Evolutionary conservation across 148 eudicot species (phyloP).

Genomic region (Polygonum aviculare): DNA sequence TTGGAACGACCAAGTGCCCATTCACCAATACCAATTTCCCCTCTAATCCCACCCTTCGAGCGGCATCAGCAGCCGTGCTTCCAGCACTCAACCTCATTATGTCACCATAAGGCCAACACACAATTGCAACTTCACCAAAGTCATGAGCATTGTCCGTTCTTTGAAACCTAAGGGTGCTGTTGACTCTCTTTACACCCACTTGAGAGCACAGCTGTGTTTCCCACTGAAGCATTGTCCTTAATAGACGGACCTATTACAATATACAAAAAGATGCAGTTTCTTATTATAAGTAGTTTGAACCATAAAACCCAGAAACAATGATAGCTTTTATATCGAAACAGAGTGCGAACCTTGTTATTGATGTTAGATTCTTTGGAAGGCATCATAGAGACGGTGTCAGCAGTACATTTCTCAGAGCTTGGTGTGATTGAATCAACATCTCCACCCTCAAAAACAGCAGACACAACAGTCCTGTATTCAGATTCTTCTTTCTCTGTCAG

Average conservation of each 20-base stretch:
- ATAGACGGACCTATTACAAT: constrained; percentile 46
- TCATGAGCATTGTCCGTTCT: constrained; percentile 19
- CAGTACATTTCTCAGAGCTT: constrained; percentile 21
- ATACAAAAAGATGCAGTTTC: not conserved
- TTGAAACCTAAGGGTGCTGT: constrained; percentile 6
- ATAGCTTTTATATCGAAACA: not conserved
- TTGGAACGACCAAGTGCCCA: constrained; percentile 67
- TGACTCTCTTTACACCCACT: constrained; percentile 36
- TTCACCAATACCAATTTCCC: constrained; percentile 74
- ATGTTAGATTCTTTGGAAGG: constrained; percentile 45
- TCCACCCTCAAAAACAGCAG: constrained; percentile 76
- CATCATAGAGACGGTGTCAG: constrained; percentile 15
- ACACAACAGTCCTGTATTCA: constrained; percentile 69
- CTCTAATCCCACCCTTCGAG: constrained; percentile 61
- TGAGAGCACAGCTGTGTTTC: constrained; percentile 74
- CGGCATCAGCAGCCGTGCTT: constrained; percentile 93
- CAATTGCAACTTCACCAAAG: constrained; percentile 68
- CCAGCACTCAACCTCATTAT: constrained; percentile 67
- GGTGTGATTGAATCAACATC: constrained; percentile 37
- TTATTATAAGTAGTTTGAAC: not conserved
- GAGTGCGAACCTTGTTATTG: constrained; percentile 60
- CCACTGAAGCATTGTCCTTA: constrained; percentile 97
- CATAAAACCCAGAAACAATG: not conserved
- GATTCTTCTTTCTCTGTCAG: constrained; percentile 64
- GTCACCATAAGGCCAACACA: constrained; percentile 79